Evolutionary conservation across 106 monocot species (phyloP), one percentile per base, ranked within the genome.

Genomic region (Dendrobium huoshanense): DNA sequence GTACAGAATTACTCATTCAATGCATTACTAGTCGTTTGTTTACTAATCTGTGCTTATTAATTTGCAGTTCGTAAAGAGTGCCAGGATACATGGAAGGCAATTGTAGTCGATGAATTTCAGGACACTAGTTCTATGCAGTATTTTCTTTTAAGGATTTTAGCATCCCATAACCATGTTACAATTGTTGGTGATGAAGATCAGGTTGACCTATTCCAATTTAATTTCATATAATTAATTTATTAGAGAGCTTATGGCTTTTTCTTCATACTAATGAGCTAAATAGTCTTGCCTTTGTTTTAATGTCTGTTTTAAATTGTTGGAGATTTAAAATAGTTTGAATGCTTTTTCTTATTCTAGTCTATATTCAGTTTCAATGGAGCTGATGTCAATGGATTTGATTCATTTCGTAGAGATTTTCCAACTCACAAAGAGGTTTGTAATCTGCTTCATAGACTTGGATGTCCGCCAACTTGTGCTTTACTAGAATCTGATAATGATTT

Each of bases 351-450:
- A 49, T 41, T 82, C 72, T 86, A 97, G 96, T 97, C 96, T 44
- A 97, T 97, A 81, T 94, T 93, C 83, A 92, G 96, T 83, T 97
- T 97, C 80, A 97, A 94, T 87, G 94, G 96, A 67, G 94, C 94
- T 40, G 82, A 94, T 87, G 82, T 82, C 59, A 86, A 85, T 77
- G 94, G 92, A 65, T 97, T 97, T 80, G 90, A 92, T 77, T 97
- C 89, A 75, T 97, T 97, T 76, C 90, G 92, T 82, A 85, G 80
- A 82, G 96, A 97, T 85, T 97, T 94, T 84, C 89, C 89, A 55
- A 81, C 27, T 84, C 81, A 88, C 79, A 97, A 87, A 73, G 96
- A 97, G 94, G 96, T 92, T 43, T 24, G 43, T 9, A 44, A 17
- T 55, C 9, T 77, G 27, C 27, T 9, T 70, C 10, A 13, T 70